Evolutionary conservation across 352 stramenopile species (phyloP), one percentile per base, ranked within the genome.

Genomic region (Phytophthora pistaciae): DNA sequence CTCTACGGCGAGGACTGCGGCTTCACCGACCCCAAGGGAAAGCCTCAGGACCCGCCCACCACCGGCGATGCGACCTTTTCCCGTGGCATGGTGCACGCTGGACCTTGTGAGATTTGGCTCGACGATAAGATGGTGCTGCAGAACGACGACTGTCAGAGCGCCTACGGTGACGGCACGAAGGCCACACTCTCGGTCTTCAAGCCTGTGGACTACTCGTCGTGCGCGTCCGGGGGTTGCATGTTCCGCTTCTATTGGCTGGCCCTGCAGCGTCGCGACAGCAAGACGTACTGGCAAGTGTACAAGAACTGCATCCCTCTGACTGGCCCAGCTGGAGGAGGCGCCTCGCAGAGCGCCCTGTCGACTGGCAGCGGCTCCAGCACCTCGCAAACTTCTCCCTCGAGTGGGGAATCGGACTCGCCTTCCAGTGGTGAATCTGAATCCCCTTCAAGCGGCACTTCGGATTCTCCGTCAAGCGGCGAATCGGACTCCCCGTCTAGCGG

Each of bases 211-310:
- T 80, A 80, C 60, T 83, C 72, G 13, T 72, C 60, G 3, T 83
- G 76, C 23, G 18, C 44, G 0, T 36, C 69, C 1, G 44, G 53
- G 3, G 74, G 74, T 1, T 83, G 76, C 66, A 80, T 79, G 68
- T 67, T 80, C 21, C 64, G 64, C 9, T 83, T 72, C 60, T 83
- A 78, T 58, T 80, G 74, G 69, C 50, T 83, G 16, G 76, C 72
- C 3, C 44, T 83, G 11, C 72, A 83, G 55, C 66, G 66, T 52
- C 50, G 59, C 1, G 59, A 78, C 25, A 57, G 62, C 11, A 62
- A 78, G 48, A 75, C 68, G 8, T 60, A 60, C 1, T 80, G 75
- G 75, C 75, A 83, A 33, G 68, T 76, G 4, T 80, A 83, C 68
- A 79, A 76, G 38, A 77, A 78, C 53, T 81, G 70, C 27, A 20